These are phyloP conservation scores for Talaromyces sp. DNA, from an alignment of 2,329 filamentous ascomycete genomes.

Conservation along the genomic window DNA sequence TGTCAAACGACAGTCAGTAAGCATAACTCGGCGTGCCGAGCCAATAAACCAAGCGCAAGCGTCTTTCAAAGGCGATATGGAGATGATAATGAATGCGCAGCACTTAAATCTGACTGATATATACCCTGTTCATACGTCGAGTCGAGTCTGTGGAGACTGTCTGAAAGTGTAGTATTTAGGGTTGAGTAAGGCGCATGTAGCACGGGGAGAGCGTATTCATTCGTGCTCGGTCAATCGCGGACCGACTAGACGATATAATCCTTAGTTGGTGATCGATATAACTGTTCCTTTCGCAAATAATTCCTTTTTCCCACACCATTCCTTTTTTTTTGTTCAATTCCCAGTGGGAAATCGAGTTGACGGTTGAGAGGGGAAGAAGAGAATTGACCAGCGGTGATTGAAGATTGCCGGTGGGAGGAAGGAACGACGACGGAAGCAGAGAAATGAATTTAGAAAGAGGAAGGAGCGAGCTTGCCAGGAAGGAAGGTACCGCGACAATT, in stretches of 20 bases:
- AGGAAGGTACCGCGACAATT: not conserved
- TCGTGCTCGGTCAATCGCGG: not conserved
- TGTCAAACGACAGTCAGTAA: not conserved
- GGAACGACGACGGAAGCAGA: not conserved
- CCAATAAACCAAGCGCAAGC: not conserved
- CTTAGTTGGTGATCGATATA: constrained; percentile 1
- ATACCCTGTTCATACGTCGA: not conserved
- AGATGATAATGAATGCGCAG: not conserved
- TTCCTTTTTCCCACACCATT: not conserved
- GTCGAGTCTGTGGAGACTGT: not conserved
- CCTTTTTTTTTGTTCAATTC: not conserved
- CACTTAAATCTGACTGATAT: too few species aligned
- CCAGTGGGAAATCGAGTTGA: not conserved
- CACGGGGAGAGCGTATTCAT: not conserved
- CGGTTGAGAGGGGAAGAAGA: not conserved
- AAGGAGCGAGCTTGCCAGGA: not conserved
- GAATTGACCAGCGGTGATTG: not conserved
- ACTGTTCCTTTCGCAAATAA: not conserved
- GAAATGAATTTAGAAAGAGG: not conserved
- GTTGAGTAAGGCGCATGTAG: not conserved
- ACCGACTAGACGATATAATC: not conserved
- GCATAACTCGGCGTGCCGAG: not conserved
- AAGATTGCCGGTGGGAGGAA: not conserved
- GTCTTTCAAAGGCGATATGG: not conserved
- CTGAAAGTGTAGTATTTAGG: not conserved